phyloP scores from a whole-genome alignment of 2,329 filamentous ascomycete species.

The Trichoderma atrobrunneum region DNA sequence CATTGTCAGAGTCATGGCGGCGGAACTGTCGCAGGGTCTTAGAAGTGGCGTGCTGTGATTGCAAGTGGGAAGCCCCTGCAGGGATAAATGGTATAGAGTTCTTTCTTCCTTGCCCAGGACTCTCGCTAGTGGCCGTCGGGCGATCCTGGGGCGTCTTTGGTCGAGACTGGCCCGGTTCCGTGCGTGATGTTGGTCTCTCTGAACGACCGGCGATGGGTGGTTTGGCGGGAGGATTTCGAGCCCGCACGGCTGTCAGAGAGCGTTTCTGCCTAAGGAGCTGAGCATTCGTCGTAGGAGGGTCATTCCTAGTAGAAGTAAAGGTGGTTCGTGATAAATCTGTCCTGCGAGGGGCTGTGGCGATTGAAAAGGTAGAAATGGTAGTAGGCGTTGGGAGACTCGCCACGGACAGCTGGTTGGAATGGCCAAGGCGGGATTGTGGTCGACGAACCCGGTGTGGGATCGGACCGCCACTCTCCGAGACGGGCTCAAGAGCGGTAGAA shows the following conservation, averaged over 20 bases:
- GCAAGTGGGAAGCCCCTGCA: constrained; percentile 67
- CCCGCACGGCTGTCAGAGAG: constrained; percentile 59
- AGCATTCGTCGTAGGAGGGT: constrained; percentile 63
- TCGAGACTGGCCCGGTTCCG: constrained; percentile 53
- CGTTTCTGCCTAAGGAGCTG: constrained; percentile 65
- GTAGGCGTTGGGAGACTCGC: constrained; percentile 61
- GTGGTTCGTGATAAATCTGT: constrained; percentile 56
- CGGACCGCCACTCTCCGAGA: constrained; percentile 82
- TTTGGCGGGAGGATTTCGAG: constrained; percentile 51
- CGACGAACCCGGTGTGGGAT: constrained; percentile 55
- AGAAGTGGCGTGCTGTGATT: constrained; percentile 74
- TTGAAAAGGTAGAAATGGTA: constrained; percentile 48
- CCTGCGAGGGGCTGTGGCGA: constrained; percentile 60
- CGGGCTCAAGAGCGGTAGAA: constrained; percentile 76
- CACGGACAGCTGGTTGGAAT: constrained; percentile 67
- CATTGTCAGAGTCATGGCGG: constrained; percentile 77
- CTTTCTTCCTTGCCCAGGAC: constrained; percentile 52
- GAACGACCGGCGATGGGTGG: constrained; percentile 45
- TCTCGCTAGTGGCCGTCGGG: constrained; percentile 47
- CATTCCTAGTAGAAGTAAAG: constrained; percentile 51
- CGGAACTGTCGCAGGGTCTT: constrained; percentile 70
- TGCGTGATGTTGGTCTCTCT: constrained; percentile 60
- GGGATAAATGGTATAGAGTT: constrained; percentile 73
- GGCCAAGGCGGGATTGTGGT: constrained; percentile 64
- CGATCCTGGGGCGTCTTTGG: constrained; percentile 72